These are phyloP conservation scores for Citrus hindsii DNA, from an alignment of 345 rosid species.

Conservation along the genomic window DNA sequence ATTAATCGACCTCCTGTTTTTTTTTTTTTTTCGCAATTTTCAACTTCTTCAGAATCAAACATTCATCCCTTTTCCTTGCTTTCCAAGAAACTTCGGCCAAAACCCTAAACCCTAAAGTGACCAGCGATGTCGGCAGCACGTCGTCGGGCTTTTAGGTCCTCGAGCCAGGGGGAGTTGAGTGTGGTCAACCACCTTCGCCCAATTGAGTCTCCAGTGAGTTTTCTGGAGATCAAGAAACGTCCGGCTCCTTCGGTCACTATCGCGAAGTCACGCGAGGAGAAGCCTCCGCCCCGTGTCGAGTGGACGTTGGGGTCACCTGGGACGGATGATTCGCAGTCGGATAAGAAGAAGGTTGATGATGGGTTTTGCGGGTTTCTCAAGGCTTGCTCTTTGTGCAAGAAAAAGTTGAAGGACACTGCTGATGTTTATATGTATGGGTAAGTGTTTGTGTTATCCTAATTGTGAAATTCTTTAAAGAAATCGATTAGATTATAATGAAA, in stretches of 20 bases:
- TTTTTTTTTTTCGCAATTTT: not conserved
- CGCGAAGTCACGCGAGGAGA: not conserved
- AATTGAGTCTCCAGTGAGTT: not conserved
- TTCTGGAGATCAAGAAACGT: conserved; percentile 8
- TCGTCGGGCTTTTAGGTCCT: conserved; percentile 11
- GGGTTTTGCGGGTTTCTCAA: conserved; percentile 29
- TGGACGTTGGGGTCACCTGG: conserved; percentile 15
- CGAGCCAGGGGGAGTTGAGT: conserved; percentile 27
- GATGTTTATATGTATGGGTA: conserved; percentile 27
- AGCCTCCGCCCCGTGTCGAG: not conserved
- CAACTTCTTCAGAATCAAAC: not conserved
- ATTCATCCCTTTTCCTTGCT: not conserved
- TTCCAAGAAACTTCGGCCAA: not conserved
- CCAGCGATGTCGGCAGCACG: conserved; percentile 8
- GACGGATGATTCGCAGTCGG: not conserved
- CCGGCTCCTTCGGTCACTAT: not conserved
- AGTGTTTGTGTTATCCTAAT: not conserved
- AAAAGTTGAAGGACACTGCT: not conserved
- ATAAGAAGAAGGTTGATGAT: conserved; percentile 10
- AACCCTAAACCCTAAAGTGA: not conserved
- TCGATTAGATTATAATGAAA: not conserved
- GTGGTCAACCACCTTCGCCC: conserved; percentile 6
- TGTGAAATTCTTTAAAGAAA: not conserved
- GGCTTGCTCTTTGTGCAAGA: conserved; percentile 29
- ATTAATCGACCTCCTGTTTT: not conserved